A percentile compares a stretch with the other conserved stretches of the same genome.
These are phyloP conservation scores for Cutaneotrichosporon cavernicola DNA, from an alignment of 1,284 basidiomycete species.

Conservation along the genomic window DNA sequence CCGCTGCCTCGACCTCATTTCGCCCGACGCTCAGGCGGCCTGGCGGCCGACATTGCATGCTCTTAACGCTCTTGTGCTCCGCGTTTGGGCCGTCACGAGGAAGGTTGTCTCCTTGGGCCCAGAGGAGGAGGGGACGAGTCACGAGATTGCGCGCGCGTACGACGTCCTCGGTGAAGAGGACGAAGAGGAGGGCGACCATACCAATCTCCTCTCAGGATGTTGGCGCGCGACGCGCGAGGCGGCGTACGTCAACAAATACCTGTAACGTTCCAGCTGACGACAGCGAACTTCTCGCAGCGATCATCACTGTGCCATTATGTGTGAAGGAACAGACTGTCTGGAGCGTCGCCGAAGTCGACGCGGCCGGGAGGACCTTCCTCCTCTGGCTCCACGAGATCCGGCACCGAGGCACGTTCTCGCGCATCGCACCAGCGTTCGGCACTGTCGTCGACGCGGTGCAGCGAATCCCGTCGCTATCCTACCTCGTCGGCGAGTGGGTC, in stretches of 20 bases:
- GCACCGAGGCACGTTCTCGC: slow-evolving; percentile 51
- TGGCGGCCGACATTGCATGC: slow-evolving; percentile 37
- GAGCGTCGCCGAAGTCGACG: slow-evolving; percentile 34
- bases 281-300: slow-evolving; percentile 44
- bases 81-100: slow-evolving; percentile 45
- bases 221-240: slow-evolving; percentile 52
- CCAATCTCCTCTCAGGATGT: slow-evolving; percentile 46
- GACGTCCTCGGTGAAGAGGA: slow-evolving; percentile 40
- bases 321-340: slow-evolving; percentile 32
- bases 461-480: slow-evolving; percentile 17
- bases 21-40: slow-evolving; percentile 11
- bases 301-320: slow-evolving; percentile 32
- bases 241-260: slow-evolving; percentile 32
- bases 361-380: slow-evolving; percentile 41
- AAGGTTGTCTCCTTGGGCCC: slow-evolving; percentile 45
- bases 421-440: slow-evolving; percentile 43
- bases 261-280: neutral
- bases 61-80: slow-evolving; percentile 29
- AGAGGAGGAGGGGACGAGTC: slow-evolving; percentile 33
- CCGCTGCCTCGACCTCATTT: slow-evolving; percentile 25
- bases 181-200: slow-evolving; percentile 41
- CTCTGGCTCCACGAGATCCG: slow-evolving; percentile 52
- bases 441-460: slow-evolving; percentile 39
- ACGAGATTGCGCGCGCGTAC: slow-evolving; percentile 52
- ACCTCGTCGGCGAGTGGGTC: slow-evolving; percentile 41